A percentile compares a stretch with the other conserved stretches of the same genome.
Conservation (phyloP, 2,329 filamentous ascomycete species). For the Zopfia rhizophila region DNA sequence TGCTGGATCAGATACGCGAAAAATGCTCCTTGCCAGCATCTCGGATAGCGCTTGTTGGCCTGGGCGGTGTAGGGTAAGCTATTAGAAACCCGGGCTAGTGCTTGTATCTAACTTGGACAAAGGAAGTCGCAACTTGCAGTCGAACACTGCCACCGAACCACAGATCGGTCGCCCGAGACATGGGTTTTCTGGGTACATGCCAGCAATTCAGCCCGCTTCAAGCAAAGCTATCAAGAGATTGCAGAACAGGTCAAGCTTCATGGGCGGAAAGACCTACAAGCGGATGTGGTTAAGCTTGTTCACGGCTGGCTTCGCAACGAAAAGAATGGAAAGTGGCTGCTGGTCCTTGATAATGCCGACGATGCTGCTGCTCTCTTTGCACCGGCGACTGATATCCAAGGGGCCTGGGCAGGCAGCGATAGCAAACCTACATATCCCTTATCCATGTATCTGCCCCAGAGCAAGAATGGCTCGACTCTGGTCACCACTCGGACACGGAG, state of each 20-base stretch:
- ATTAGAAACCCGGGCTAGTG: background rate
- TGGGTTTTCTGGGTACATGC: constrained; percentile 6
- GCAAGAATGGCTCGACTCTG: constrained; percentile 6
- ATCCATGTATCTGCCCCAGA: background rate
- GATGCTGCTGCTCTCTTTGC: background rate
- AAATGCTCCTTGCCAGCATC: constrained; percentile 43
- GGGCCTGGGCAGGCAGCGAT: background rate
- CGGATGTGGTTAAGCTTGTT: constrained; percentile 15
- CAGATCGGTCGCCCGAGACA: constrained; percentile 3
- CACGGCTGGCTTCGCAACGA: constrained; percentile 16
- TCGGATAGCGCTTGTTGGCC: constrained; percentile 29
- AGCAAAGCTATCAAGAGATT: constrained; percentile 16
- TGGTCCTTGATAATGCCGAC: constrained; percentile 14
- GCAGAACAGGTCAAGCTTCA: constrained; percentile 14
- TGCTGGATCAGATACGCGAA: constrained; percentile 25
- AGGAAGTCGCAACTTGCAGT: constrained; percentile 5
- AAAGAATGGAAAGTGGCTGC: constrained; percentile 17
- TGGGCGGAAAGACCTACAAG: constrained; percentile 11
- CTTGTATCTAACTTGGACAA: constrained; percentile 3
- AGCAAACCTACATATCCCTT: background rate
- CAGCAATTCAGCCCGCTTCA: constrained; percentile 24
- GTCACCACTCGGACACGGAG: constrained; percentile 11
- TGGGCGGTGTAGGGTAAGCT: constrained; percentile 35
- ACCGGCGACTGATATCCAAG: background rate
- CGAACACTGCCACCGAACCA: constrained; percentile 1